Base-by-base conservation (phyloP, 179 eudicot species). In the Beta lomatogona region DNA sequence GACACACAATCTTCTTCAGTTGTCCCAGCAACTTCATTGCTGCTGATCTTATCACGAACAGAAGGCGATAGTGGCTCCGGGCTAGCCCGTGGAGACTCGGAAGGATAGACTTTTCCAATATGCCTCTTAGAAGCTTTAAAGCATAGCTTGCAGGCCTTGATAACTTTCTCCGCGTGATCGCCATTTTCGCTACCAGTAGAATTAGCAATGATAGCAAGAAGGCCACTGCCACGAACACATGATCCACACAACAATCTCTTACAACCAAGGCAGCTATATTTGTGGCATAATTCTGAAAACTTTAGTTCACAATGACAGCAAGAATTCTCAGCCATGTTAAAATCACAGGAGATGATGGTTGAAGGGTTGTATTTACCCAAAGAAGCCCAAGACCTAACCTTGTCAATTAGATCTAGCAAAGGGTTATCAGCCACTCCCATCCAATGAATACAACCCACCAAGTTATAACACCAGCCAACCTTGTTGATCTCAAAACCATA, bases 391-490 rank as follows among this genome's bases (percentile, higher is more conserved):
- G 90, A 88, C 83, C 86, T 86, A 83, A 89, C 85, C 82, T 87
- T 94, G 31, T 86, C 85, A 59, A 93, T 82, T 83, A 91, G 91
- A 92, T 90, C 91, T 83, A 82, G 75, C 14, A 90, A 82, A 41
- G 91, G 82, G 48, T 64, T 87, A 85, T 87, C 92, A 86, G 85
- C 88, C 79, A 91, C 84, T 91, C 97, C 98, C 97, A 91, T 92
- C 89, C 86, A 90, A 89, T 80, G 88, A 46, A 83, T 81, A 76
- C 74, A 80, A 83, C 88, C 86, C 65, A 63, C 83, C 64, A 77
- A 64, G 44, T 59, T 31, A 44, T 71, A 55, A 53, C 74, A 81
- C 77, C 80, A 66, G 66, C 73, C 80, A 57, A 48, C 83, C 52
- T 53, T 13, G 3, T 69, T 46, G 22, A 71, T 66, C 78, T 19